Evolutionary conservation across 495 filamentous ascomycete genomes (phyloP), one percentile per base, ranked within the genome.

Genomic region (Cudoniella acicularis): DNA sequence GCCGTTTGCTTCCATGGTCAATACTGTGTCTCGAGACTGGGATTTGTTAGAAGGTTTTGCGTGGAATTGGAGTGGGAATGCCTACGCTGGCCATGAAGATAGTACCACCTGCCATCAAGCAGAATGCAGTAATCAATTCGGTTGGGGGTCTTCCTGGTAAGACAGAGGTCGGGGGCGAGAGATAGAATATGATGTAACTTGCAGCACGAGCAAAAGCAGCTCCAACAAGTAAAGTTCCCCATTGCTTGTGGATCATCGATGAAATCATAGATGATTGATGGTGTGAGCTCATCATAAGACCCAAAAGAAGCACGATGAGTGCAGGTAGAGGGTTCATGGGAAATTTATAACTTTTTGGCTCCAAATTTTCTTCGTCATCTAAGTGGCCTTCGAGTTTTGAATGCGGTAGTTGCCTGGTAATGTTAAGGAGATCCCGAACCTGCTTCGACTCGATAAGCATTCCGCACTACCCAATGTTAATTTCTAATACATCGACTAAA

Each of bases 201-300:
- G 89, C 73, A 6, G 78, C 85, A 30, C 94, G 82, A 21, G 91
- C 86, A 53, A 94, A 73, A 1, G 91, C 86, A 57, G 88, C 91
- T 10, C 86, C 92, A 52, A 90, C 83, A 57, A 98, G 79, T 64
- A 98, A 81, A 62, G 83, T 86, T 46, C 93, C 94, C 94, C 93
- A 98, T 69, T 96, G 89, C 72, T 87, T 87, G 75, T 98, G 94
- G 47, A 98, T 81, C 90, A 92, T 96, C 59, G 87, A 90, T 16
- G 91, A 93, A 18, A 91, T 76, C 86, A 89, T 88, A 52, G 84
- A 91, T 10, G 75, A 67, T 69, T 98, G 94, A 59, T 92, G 90
- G 71, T 98, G 94, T 16, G 87, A 88, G 63, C 87, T 86, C 92
- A 98, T 98, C 90, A 96, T 92, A 68, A 91, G 79, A 30, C 94